Percentiles rank a stretch among this genome's conserved stretches.
Evolutionary conservation across 2,329 filamentous ascomycete genomes (phyloP).

Genomic region (Aureobasidium lini): DNA sequence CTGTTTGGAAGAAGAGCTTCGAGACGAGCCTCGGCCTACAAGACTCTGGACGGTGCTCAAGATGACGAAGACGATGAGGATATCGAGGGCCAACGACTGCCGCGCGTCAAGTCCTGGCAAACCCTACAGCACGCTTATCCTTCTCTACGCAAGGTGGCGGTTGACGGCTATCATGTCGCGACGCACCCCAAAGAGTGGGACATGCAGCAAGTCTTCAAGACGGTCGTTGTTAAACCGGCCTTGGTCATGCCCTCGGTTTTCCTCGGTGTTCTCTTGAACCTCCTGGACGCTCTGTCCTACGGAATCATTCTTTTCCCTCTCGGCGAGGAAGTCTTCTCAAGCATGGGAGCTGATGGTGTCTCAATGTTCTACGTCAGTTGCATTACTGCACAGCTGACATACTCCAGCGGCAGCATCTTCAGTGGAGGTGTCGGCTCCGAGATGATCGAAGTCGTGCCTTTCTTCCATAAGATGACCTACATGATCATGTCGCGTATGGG

Average conservation of each 20-base stretch:
- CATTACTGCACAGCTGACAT: constrained; percentile 85
- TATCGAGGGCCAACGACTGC: constrained; percentile 20
- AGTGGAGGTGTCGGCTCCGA: constrained; percentile 88
- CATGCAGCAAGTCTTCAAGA: constrained; percentile 54
- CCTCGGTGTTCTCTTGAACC: constrained; percentile 81
- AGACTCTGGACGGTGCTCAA: constrained; percentile 6
- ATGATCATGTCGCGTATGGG: constrained; percentile 76
- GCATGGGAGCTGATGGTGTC: constrained; percentile 85
- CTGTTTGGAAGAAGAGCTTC: constrained; percentile 24
- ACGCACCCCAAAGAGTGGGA: constrained; percentile 67
- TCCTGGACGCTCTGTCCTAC: constrained; percentile 91
- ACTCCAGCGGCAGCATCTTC: constrained; percentile 83
- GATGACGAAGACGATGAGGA: background rate
- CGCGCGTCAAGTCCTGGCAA: constrained; percentile 23
- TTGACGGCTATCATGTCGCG: constrained; percentile 26
- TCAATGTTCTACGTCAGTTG: constrained; percentile 99
- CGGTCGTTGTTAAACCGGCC: constrained; percentile 57
- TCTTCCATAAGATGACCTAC: constrained; percentile 97
- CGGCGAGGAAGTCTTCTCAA: constrained; percentile 74
- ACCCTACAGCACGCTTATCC: constrained; percentile 25
- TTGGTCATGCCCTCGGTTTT: constrained; percentile 77
- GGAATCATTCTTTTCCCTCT: constrained; percentile 82
- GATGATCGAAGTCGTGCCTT: constrained; percentile 96
- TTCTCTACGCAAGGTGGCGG: constrained; percentile 16
- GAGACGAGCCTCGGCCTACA: constrained; percentile 7